Evolutionary conservation across 495 filamentous ascomycete species (phyloP), one percentile per base, ranked within the genome.

Genomic region (Trichoderma asperelloides): DNA sequence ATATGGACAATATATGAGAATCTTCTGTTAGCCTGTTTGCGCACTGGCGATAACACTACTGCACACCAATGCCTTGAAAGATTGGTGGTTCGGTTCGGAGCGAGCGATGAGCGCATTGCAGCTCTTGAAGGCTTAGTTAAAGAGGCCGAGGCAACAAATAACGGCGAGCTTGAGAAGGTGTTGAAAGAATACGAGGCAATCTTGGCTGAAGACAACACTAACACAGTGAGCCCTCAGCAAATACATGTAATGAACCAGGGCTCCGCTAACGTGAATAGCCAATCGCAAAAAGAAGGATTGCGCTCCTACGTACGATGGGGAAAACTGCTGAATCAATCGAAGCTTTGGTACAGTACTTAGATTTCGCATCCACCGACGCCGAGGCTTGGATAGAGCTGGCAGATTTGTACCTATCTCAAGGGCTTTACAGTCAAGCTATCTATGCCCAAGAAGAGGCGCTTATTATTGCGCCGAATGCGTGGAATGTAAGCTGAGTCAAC

Each of bases 371-470:
- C 6, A 97, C 91, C 9, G 96, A 98, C 79, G 88, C 89, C 13
- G 95, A 98, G 76, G 88, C 91, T 21, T 98, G 95, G 95, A 87
- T 91, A 65, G 95, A 98, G 79, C 82, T 98, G 70, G 84, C 91
- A 40, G 90, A 94, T 70, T 77, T 97, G 40, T 98, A 98, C 75
- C 79, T 92, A 60, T 78, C 81, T 1, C 89, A 92, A 71, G 90
- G 89, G 7, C 77, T 91, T 71, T 90, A 89, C 70, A 75, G 85
- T 25, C 94, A 97, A 74, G 92, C 93, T 41, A 86, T 94, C 62
- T 98, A 89, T 76, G 88, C 93, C 69, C 79, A 96, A 45, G 96
- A 98, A 73, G 95, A 98, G 74, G 91, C 95, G 49, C 74, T 98
- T 40, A 78, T 98, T 43, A 82, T 96, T 68, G 85, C 86, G n/a